A percentile compares a stretch with the other conserved stretches of the same genome.
Conservation (phyloP, 192 early-diverging fungal species). For the Coemansia sp. region DNA sequence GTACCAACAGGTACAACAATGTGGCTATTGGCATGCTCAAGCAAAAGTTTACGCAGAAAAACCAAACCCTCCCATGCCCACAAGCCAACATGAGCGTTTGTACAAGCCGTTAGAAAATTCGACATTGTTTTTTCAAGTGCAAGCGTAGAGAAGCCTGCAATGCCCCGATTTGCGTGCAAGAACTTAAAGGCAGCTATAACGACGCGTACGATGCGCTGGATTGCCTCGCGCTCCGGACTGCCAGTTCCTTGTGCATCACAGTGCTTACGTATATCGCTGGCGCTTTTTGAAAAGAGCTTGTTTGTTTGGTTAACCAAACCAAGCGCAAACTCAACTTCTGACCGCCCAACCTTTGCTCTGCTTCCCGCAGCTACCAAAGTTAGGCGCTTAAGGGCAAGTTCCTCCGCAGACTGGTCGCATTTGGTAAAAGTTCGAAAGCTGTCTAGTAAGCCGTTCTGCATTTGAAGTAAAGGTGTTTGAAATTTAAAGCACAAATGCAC, state of each 20-base stretch:
- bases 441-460: slow-evolving; percentile 18
- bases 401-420: slow-evolving; percentile 31
- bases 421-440: slow-evolving; percentile 22
- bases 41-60: slow-evolving; percentile 23
- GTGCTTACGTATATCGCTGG: slow-evolving; percentile 20
- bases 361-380: background rate
- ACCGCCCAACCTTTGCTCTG: slow-evolving; percentile 8
- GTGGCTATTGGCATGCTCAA: slow-evolving; percentile 40
- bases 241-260: background rate
- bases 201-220: slow-evolving; percentile 31
- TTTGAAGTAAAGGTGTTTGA: slow-evolving; percentile 7
- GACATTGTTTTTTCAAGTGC: slow-evolving; percentile 49
- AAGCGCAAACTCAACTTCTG: slow-evolving; percentile 44
- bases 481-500: background rate
- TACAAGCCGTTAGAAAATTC: slow-evolving; percentile 37
- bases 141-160: slow-evolving; percentile 37
- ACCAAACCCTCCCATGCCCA: slow-evolving; percentile 33
- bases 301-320: slow-evolving; percentile 43
- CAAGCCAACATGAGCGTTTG: slow-evolving; percentile 39
- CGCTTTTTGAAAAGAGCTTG: slow-evolving; percentile 32
- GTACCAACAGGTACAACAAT: slow-evolving; percentile 5
- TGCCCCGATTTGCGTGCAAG: slow-evolving; percentile 22
- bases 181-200: slow-evolving; percentile 25
- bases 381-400: slow-evolving; percentile 27
- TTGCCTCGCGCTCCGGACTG: background rate